These are phyloP conservation scores for Exobasidium rhododendri DNA, from an alignment of 1,284 basidiomycete species.

Conservation along the genomic window DNA sequence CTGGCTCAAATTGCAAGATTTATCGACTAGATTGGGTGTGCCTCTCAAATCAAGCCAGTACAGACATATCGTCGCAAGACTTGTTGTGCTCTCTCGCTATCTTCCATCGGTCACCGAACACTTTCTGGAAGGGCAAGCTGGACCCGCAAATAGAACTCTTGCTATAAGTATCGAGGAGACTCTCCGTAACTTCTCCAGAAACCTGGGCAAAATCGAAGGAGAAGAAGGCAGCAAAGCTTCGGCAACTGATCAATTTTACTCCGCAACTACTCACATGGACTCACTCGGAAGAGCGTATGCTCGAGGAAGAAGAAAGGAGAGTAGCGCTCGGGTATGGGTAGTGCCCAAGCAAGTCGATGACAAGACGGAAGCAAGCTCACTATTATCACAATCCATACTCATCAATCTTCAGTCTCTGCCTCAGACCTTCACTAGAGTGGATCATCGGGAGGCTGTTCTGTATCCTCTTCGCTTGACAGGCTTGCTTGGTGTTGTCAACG, in stretches of 20 bases:
- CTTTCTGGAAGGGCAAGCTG: slow-evolving; percentile 12
- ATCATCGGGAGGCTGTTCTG: slow-evolving; percentile 75
- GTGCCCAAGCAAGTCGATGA: slow-evolving; percentile 64
- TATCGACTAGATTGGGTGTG: slow-evolving; percentile 64
- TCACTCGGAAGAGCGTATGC: slow-evolving; percentile 24
- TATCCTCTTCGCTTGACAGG: slow-evolving; percentile 81
- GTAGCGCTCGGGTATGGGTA: slow-evolving; percentile 73
- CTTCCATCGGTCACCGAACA: slow-evolving; percentile 57
- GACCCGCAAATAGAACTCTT: slow-evolving; percentile 15
- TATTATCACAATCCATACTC: slow-evolving; percentile 61
- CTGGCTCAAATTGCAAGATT: slow-evolving; percentile 68
- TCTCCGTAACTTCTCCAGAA: slow-evolving; percentile 34
- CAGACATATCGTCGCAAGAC: slow-evolving; percentile 64
- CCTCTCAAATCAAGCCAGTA: slow-evolving; percentile 72
- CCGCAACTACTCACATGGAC: slow-evolving; percentile 8
- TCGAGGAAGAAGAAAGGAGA: slow-evolving; percentile 45
- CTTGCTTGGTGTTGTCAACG: slow-evolving; percentile 83
- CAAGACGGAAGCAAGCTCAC: slow-evolving; percentile 44
- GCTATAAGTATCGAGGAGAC: slow-evolving; percentile 29
- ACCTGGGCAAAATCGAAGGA: slow-evolving; percentile 21
- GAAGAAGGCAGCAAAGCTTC: slow-evolving; percentile 2
- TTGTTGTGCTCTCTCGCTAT: slow-evolving; percentile 72
- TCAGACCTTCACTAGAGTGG: slow-evolving; percentile 72
- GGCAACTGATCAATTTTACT: background rate
- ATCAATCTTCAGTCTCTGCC: slow-evolving; percentile 78